A percentile compares a stretch with the other conserved stretches of the same genome.
Evolutionary conservation across 2,329 filamentous ascomycete genomes (phyloP).

Genomic region (Aureobasidium sp.): DNA sequence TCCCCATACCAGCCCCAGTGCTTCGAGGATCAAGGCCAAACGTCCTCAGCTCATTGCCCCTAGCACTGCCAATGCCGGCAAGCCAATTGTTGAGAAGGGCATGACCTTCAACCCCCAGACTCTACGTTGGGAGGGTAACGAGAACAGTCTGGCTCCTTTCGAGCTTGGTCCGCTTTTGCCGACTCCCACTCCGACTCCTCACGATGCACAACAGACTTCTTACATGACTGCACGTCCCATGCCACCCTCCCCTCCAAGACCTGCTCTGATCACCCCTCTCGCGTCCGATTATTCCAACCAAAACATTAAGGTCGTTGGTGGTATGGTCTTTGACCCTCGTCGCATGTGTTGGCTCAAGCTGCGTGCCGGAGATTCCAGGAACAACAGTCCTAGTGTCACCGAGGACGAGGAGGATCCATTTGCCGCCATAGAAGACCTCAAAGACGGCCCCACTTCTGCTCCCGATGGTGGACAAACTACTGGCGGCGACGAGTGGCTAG

Average conservation of each 20-base stretch:
- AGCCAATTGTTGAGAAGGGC: constrained; percentile 59
- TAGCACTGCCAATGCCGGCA: constrained; percentile 15
- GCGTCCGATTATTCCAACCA: constrained; percentile 56
- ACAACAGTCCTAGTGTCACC: constrained; percentile 47
- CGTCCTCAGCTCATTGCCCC: constrained; percentile 35
- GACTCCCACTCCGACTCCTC: constrained; percentile 32
- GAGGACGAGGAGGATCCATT: constrained; percentile 89
- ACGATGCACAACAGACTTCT: constrained; percentile 29
- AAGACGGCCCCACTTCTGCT: constrained; percentile 49
- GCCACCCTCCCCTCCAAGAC: constrained; percentile 42
- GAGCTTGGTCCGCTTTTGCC: constrained; percentile 43
- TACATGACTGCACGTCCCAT: constrained; percentile 21
- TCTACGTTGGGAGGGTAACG: constrained; percentile 93
- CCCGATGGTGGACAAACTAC: constrained; percentile 15
- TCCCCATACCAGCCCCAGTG: constrained; percentile 43
- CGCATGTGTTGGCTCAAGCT: constrained; percentile 98
- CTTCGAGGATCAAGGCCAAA: constrained; percentile 41
- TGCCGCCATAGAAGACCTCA: constrained; percentile 86
- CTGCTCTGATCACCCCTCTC: constrained; percentile 87
- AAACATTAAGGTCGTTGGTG: constrained; percentile 88
- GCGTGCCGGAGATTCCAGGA: constrained; percentile 21
- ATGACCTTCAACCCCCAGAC: constrained; percentile 92
- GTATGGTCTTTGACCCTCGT: constrained; percentile 96
- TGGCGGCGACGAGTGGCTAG: constrained; percentile 60
- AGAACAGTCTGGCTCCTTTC: constrained; percentile 74